Base-by-base conservation (phyloP, 495 filamentous ascomycete species). In the Penicillium coffeae region DNA sequence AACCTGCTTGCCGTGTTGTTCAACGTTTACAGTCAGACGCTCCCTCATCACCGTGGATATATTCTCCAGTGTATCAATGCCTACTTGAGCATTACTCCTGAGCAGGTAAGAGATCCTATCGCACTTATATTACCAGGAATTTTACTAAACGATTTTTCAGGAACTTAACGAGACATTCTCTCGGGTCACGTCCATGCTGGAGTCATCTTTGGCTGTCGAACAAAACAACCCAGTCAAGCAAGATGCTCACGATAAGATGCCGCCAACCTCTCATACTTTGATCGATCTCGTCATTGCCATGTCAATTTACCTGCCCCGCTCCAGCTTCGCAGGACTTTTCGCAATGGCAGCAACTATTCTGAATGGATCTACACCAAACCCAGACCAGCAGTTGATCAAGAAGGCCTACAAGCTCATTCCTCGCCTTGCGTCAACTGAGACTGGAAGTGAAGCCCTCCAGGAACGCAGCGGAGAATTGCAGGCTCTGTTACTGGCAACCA, bases 331-430 rank as follows among this genome's bases (percentile, higher is more conserved):
- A 25, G 75, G 79, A 18, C 80, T 98, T 3, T 96, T 97, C 69
- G 78, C 76, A 48, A 88, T 96, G 50, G 87, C 92, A 4, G 76
- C 88, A 0, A 73, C 86, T 10, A 85, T 96, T 42, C 79, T 97
- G 46, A 81, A 84, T 55, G 84, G 82, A 54, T 42, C 54, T 19
- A 58, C 60, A 3, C 44, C 59, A 53, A 47, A 66, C 63, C 22
- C 60, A 36, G 94, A 97, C 52, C 86, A 93, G 20, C 92, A 96
- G 60, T 75, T 98, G n/a, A 90, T 97, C 65, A 98, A 98, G 80
- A 98, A 98, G 70, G 92, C 93, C 3, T 98, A 97, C 75, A 96
- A 97, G 68, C 76, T 98, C 40, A 89, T 98, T 45, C 92, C 93
- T 7, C 82, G 92, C 22, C 79, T 98, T 36, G 85, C 87, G 2